Evolutionary conservation across 2,329 filamentous ascomycete genomes (phyloP), one percentile per base, ranked within the genome.

Genomic region (Aspergillus cejpii): DNA sequence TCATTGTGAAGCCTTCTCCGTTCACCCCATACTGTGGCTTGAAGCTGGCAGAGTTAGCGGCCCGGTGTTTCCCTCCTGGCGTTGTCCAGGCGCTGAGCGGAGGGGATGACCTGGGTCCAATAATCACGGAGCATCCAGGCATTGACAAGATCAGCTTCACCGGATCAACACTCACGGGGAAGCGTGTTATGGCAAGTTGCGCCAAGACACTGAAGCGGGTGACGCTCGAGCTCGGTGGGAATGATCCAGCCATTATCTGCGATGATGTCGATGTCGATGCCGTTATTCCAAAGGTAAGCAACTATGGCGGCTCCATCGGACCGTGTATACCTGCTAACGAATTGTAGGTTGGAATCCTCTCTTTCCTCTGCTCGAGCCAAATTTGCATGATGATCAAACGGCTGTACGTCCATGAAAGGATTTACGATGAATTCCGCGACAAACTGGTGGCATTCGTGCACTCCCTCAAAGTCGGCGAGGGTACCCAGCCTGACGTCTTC

Each of bases 111-210:
- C 63, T 80, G 8, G 78, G 78, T 10, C 74, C 75, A 0, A 57
- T 65, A 58, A 71, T 81, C 60, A 77, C 75, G 0, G 62, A 69
- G n/a, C 78, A 81, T 54, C 66, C 68, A 1, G 73, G 68, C 10
- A 74, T 80, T 54, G 69, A 72, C 43, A 79, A 80, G 62, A 75
- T 81, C 57, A 74, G 67, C 46, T 81, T 81, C 56, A 81, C 78
- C 0, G 78, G 78, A 2, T 78, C 76, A 1, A 75, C 67, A 4
- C 60, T 67, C 3, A 79, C 77, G 0, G 59, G 76, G 51, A 72
- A 74, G 50, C 66, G 64, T 37, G 70, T 79, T 31, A 73, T 76
- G 68, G 70, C 65, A 26, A 70, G 66, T 49, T 74, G 72, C 48
- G 69, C 73, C 6, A 68, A 66, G 53, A 77, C 75, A 0, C 57